Base-by-base conservation (phyloP, 129 eudicot genomes). In the Gnaphalium uliginosum region DNA sequence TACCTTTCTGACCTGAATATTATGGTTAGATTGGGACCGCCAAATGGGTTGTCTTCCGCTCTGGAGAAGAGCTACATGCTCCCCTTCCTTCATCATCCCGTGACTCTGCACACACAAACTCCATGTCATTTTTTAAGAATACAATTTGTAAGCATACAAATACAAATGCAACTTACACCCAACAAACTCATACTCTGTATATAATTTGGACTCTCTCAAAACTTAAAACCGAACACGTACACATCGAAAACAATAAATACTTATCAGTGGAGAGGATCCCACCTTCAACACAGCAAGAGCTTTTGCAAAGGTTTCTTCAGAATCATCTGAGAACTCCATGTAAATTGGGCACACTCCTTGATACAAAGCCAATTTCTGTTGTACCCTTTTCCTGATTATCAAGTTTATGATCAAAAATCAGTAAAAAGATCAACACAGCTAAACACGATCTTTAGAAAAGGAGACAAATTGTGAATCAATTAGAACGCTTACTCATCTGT, bases 81-180 rank as follows among this genome's bases (percentile, higher is more conserved):
- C 97, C 6, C 98, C 98, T 85, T 88, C 91, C 81, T 88, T 94
- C 90, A 94, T 89, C 98, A 94, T 90, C 69, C 97, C 98, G 71
- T 87, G 96, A 79, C 85, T 87, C 97, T 90, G 79, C 69, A 41
- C 64, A 57, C 63, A 27, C 62, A 79, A 51, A 71, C 25, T n/a
- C 67, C 46, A 63, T 15, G 62, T 78, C 24, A 51, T 22, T 66
- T 10, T n/a, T 85, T 26, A 71, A 60, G 15, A 76, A 26, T 56
- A 22, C 24, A 43, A 59, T 66, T 30, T 9, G 26, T 57, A n/a
- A 58, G 54, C 35, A 10, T 19, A 17, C 29, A 22, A 8, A 74
- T 6, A 56, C 30, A 5, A 56, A 18, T 39, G 22, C 27, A 30
- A 26, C 29, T 30, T 26, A 23, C 39, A 35, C 8, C 35, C 32